Evolutionary conservation across 371 early-diverging fungal species (phyloP), one percentile per base, ranked within the genome.

Genomic region (Zopfochytrium polystomum): DNA sequence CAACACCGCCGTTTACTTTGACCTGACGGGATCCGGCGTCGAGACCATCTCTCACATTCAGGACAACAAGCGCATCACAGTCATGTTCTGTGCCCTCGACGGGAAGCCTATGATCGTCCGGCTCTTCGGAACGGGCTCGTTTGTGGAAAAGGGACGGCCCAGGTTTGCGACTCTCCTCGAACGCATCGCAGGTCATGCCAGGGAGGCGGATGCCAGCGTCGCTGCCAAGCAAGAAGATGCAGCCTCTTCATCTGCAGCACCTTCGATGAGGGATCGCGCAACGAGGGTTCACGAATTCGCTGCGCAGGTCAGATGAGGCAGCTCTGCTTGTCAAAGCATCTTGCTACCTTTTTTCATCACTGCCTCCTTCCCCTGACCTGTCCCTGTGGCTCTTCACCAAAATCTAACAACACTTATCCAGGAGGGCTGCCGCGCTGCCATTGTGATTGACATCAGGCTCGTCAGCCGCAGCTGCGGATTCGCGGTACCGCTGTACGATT

Each of bases 31-130:
- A 42, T 77, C 74, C 20, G 83, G 81, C 9, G 70, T 73, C 55
- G 82, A 82, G 52, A 82, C 82, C 2, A 77, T 80, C 47, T 65
- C 78, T 48, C 83, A 82, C 53, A 45, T 80, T 60, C 66, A 69
- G 52, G 80, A 82, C 52, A 83, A 82, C 63, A 72, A 71, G 9
- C 72, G 83, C 18, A 65, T 83, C 35, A 82, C 82, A 0, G 44
- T 83, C 55, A 82, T 83, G 83, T 48, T 82, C 50, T 67, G 67
- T 20, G 81, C 81, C 23, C 77, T 83, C 45, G 83, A 82, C 38
- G 80, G 78, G 22, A 35, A 63, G 9, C 83, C 83, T 5, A 70
- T 72, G 32, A 81, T 81, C 58, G 58, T 83, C 68, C 73, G 83
- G 0, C 61, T 81, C 51, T 77, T 74, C 51, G 73, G 60, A 1